Percentiles rank a stretch among this genome's conserved stretches.
phyloP scores from a whole-genome alignment of 192 early-diverging fungal genomes.

The Mortierella claussenii region DNA sequence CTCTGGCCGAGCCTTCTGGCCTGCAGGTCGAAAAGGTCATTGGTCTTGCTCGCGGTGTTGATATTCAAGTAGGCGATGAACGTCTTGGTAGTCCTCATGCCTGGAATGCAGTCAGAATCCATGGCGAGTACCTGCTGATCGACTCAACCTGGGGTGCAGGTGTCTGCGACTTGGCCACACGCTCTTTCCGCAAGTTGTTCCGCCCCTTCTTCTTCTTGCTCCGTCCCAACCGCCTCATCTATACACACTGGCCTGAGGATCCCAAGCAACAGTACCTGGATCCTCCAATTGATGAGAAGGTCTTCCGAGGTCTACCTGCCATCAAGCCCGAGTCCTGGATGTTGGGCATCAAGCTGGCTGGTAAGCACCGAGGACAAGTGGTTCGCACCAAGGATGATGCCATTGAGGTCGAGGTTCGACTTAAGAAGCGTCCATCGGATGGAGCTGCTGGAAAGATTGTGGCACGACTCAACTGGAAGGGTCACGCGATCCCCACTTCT shows the following conservation, averaged over 20 bases:
- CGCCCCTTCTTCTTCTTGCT: constrained; percentile 67
- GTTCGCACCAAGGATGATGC: constrained; percentile 38
- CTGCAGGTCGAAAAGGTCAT: constrained; percentile 56
- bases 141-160: constrained; percentile 72
- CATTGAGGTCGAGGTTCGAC: constrained; percentile 34
- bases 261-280: constrained; percentile 60
- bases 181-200: constrained; percentile 56
- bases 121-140: constrained; percentile 64
- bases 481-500: constrained; percentile 29
- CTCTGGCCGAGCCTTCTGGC: constrained; percentile 58
- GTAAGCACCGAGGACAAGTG: constrained; percentile 37
- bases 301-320: constrained; percentile 57
- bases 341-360: constrained; percentile 41
- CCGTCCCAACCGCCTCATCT: constrained; percentile 62
- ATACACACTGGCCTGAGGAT: constrained; percentile 65
- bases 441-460: constrained; percentile 46
- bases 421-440: constrained; percentile 43
- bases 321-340: constrained; percentile 50
- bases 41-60: constrained; percentile 62
- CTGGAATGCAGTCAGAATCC: constrained; percentile 64
- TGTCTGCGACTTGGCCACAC: constrained; percentile 31
- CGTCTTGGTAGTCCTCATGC: constrained; percentile 56
- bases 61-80: constrained; percentile 50
- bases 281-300: constrained; percentile 55
- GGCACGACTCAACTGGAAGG: constrained; percentile 47